These are phyloP conservation scores for Carex pumila DNA, from an alignment of 176 grass and related monocot species.

Conservation along the genomic window DNA sequence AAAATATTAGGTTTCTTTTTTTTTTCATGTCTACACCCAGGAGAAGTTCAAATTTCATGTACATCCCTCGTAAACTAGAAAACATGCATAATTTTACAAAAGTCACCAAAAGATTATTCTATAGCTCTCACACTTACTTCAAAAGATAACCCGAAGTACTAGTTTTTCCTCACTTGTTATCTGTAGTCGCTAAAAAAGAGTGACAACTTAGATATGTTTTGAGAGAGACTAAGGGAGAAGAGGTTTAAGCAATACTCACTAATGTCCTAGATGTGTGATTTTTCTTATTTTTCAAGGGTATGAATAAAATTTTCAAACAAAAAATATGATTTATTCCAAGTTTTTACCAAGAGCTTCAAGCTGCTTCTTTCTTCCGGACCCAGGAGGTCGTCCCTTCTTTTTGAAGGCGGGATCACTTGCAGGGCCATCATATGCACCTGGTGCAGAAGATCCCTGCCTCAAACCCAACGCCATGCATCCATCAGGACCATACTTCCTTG, in stretches of 20 bases:
- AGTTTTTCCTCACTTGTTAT: not conserved
- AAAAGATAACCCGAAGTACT: not conserved
- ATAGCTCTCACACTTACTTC: not conserved
- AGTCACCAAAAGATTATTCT: not conserved
- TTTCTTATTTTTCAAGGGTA: not conserved
- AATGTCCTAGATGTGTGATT: not conserved
- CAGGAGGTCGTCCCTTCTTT: conserved; percentile 75
- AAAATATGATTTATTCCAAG: conserved; percentile 4
- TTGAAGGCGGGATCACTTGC: conserved; percentile 67
- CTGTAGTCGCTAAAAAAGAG: not conserved
- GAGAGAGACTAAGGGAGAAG: not conserved
- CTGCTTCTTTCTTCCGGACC: conserved; percentile 97
- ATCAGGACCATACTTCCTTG: conserved; percentile 92
- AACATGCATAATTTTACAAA: not conserved
- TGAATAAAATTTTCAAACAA: not conserved
- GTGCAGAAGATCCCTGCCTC: conserved; percentile 56
- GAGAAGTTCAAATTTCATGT: not conserved
- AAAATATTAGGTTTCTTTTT: not conserved
- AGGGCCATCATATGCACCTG: conserved; percentile 61
- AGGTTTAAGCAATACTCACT: not conserved
- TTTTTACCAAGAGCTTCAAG: conserved; percentile 91
- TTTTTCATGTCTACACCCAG: not conserved
- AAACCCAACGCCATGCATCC: conserved; percentile 77
- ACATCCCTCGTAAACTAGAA: not conserved
- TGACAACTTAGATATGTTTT: not conserved